Percentiles rank a stretch among this genome's conserved stretches.
phyloP scores from a whole-genome alignment of 2,329 filamentous ascomycete species.

The Neurospora crassa region DNA sequence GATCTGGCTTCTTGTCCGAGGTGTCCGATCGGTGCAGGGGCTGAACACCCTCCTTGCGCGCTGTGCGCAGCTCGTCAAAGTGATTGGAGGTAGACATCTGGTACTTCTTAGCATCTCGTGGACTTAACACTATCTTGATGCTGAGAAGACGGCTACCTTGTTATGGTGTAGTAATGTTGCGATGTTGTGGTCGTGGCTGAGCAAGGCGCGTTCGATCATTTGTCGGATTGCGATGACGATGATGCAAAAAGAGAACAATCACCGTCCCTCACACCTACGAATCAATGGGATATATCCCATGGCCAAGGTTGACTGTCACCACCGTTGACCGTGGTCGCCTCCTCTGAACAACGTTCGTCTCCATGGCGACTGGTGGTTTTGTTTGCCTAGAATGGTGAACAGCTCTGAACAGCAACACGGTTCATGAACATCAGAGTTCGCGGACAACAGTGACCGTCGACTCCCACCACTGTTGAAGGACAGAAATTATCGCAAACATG shows the following conservation, averaged over 20 bases:
- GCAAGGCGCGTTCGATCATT: background rate
- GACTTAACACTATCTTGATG: background rate
- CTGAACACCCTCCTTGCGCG: background rate
- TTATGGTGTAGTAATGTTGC: background rate
- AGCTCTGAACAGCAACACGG: background rate
- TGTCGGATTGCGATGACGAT: background rate
- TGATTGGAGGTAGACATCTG: background rate
- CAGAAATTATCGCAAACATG: rapidly evolving
- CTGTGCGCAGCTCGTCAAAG: background rate
- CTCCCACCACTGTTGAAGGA: background rate
- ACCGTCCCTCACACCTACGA: background rate
- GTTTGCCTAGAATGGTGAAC: background rate
- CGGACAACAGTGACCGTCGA: background rate
- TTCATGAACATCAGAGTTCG: background rate
- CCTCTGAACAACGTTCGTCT: background rate
- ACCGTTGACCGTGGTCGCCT: background rate
- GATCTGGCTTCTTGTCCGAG: background rate
- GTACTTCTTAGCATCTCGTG: background rate
- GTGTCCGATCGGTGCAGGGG: background rate
- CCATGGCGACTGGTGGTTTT: background rate
- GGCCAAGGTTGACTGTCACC: background rate
- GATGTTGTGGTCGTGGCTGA: background rate
- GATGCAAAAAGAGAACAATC: background rate
- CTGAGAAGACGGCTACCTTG: background rate
- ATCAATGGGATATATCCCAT: background rate